Evolutionary conservation across 306 rosid genomes (phyloP), one percentile per base, ranked within the genome.

Genomic region (Prunus kanzakura): DNA sequence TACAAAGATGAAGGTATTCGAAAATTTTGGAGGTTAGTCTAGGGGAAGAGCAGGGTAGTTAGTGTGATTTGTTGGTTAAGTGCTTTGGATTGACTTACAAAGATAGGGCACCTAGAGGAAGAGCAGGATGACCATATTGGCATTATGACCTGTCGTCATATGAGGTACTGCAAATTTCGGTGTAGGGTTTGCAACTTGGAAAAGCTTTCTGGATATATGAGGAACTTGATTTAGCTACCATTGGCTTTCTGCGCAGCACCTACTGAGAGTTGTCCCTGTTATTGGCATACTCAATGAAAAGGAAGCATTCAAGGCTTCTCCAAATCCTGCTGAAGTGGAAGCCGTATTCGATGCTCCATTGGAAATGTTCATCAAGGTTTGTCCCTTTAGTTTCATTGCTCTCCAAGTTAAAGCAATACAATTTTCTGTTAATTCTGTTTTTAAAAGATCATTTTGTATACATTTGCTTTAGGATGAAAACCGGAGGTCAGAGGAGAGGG

Each of bases 341-440:
- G 80, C 93, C 15, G 79, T 95, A 73, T 95, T 95, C 80, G 97
- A 95, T 66, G 97, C 93, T 61, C 97, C 98, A 14, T 78, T 95
- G 71, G 97, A 95, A 76, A 95, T 95, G 98, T 95, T 95, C 83
- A 86, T 95, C 83, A 92, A 89, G 97, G 98, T 95, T 13, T 45
- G 72, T 47, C 52, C 41, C 65, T 68, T 51, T 29, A 60, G 30
- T 63, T 66, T 60, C 76, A 20, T 70, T 76, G 71, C 56, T 20
- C 67, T 64, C 25, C 16, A 41, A 16, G 32, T 45, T 45, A 23
- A 50, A 29, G n/a, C 74, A 20, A 27, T 57, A 23, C 12, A 56
- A 66, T 46, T 80, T 8, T 15, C 11, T n/a, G 75, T n/a, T 0
- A 63, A 0, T 67, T 56, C 25, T n/a, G 32, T 60, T 4, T 60